Percentiles rank a stretch among this genome's conserved stretches.
Conservation (phyloP, 371 early-diverging fungal genomes). For the Dichotomocladium elegans region DNA sequence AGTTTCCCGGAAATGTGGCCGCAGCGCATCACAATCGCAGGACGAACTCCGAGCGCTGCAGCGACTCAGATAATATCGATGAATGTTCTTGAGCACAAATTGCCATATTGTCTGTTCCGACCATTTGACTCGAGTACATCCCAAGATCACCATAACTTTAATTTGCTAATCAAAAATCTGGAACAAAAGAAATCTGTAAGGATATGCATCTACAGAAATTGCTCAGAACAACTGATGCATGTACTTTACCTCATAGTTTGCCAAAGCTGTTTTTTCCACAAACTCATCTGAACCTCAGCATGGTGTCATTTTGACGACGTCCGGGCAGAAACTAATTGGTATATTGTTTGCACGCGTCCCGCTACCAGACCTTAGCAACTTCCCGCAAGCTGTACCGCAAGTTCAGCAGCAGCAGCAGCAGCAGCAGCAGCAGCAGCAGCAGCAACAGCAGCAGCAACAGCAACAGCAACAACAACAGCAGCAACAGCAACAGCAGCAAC, state of each 20-base stretch:
- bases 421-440: neutral
- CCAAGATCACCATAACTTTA: constrained; percentile 50
- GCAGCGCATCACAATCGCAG: constrained; percentile 43
- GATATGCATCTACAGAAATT: neutral
- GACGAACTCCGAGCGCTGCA: constrained; percentile 44
- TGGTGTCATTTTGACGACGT: constrained; percentile 47
- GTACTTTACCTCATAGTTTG: constrained; percentile 23
- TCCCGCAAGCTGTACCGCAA: neutral
- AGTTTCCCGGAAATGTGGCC: constrained; percentile 51
- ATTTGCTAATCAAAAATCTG: constrained; percentile 39
- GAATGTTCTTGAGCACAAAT: constrained; percentile 41
- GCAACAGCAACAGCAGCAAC: constrained; percentile 22
- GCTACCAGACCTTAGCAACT: constrained; percentile 41
- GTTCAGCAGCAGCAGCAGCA: constrained; percentile 4
- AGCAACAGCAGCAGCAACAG: constrained; percentile 12
- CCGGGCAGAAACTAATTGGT: constrained; percentile 45
- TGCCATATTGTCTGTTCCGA: constrained; percentile 53
- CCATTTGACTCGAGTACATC: constrained; percentile 35
- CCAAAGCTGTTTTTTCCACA: constrained; percentile 36
- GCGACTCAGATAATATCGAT: constrained; percentile 34
- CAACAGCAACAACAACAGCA: constrained; percentile 23
- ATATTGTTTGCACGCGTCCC: constrained; percentile 48
- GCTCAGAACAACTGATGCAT: neutral
- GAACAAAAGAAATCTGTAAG: constrained; percentile 53
- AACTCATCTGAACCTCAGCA: constrained; percentile 28